Evolutionary conservation across 2,329 filamentous ascomycete genomes (phyloP), one percentile per base, ranked within the genome.

Genomic region (Ciborinia camelliae): DNA sequence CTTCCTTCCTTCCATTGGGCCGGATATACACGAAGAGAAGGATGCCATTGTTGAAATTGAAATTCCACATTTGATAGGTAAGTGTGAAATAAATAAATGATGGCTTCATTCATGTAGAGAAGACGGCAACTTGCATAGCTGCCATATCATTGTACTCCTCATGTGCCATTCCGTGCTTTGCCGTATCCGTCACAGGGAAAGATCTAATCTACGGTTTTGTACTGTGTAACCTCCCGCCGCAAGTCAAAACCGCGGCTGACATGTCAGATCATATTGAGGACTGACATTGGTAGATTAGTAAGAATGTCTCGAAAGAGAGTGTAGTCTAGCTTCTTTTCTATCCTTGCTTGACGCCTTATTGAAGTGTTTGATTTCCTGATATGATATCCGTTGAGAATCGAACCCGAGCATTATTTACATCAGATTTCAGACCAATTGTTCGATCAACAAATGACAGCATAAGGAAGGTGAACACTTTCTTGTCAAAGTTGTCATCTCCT

Each of bases 41-140:
- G 23, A 32, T 57, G 10, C 39, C 1, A 18, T 43, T 15, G 18
- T 57, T 9, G 7, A 39, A 30, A 15, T 30, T 26, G 23, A 15
- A 30, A 28, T n/a, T 43, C 37, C 23, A 30, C 20, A 55, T 41
- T 41, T 43, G 7, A 32, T 32, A n/a, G 28, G n/a, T 58, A 15
- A 2, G 8, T n/a, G 37, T 1, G 18, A 43, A 39, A 30, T 28
- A 30, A 45, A 45, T 45, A 37, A 12, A 9, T 37, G 14, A 37
- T 37, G 35, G 35, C 35, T 37, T 37, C 35, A 37, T 23, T 23
- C 26, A 18, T n/a, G 6, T 32, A 32, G 15, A 45, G 18, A 58
- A 45, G 54, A 30, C 54, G 54, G 54, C 54, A 45, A 45, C 28
- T 45, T 58, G 39, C 54, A 58, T 58, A 35, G 54, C 54, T 58